Evolutionary conservation across 441 rosid genomes (phyloP).

Genomic region (Pelargonium cotyledonis): DNA sequence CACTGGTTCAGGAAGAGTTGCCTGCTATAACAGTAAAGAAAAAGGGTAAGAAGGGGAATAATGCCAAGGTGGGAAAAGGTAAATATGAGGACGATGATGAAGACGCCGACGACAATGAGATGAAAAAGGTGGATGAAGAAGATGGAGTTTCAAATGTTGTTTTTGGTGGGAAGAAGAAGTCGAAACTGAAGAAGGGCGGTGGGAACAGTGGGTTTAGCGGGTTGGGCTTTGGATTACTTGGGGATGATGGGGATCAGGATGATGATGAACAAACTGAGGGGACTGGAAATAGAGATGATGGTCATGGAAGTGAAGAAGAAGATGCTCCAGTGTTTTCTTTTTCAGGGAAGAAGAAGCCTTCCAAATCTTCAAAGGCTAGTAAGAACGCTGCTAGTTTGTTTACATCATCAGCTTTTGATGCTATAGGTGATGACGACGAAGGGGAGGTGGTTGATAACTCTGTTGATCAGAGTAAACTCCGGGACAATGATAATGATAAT

Average conservation of each 20-base stretch:
- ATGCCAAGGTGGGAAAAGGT: slow-evolving; percentile 23
- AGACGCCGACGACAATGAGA: not conserved
- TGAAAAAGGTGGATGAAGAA: slow-evolving; percentile 27
- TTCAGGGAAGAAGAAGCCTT: too few relatives aligned
- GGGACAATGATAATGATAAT: slow-evolving; percentile 21
- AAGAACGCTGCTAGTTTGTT: slow-evolving; percentile 37
- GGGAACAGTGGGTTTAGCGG: slow-evolving; percentile 23
- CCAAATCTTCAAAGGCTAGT: slow-evolving; percentile 6
- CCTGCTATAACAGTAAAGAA: slow-evolving; percentile 42
- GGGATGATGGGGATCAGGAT: slow-evolving; percentile 24
- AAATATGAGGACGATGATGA: slow-evolving; percentile 36
- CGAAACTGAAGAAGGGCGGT: slow-evolving; percentile 47
- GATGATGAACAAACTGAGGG: slow-evolving; percentile 27
- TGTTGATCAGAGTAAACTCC: slow-evolving; percentile 22
- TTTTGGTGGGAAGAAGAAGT: slow-evolving; percentile 58
- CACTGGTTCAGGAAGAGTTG: slow-evolving; percentile 38
- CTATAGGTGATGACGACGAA: slow-evolving; percentile 41
- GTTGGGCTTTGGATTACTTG: slow-evolving; percentile 56
- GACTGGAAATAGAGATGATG: slow-evolving; percentile 22
- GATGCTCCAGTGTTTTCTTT: too few relatives aligned
- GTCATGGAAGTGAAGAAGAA: not conserved
- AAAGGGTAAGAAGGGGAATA: slow-evolving; percentile 58
- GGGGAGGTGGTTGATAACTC: slow-evolving; percentile 29
- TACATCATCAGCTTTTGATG: slow-evolving; percentile 48
- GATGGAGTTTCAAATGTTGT: slow-evolving; percentile 33